Percentiles rank a stretch among this genome's conserved stretches.
Evolutionary conservation across 1,139 yeast species (phyloP).

Genomic region (Saccharomyces hybrid): DNA sequence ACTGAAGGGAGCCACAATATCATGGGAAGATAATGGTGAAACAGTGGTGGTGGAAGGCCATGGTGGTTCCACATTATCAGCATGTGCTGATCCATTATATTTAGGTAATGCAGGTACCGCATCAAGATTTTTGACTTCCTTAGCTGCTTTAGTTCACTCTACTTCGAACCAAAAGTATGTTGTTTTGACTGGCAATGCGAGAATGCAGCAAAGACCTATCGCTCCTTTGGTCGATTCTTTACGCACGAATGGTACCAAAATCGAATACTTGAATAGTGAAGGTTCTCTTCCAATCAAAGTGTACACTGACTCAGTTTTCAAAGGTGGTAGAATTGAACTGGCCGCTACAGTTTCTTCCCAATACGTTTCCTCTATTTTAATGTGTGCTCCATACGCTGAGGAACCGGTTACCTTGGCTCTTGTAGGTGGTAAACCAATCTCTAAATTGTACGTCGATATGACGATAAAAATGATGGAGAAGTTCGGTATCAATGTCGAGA

Average conservation of each 20-base stretch:
- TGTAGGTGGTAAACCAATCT: slow-evolving; percentile 95
- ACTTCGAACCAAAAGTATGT: slow-evolving; percentile 41
- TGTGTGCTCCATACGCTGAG: slow-evolving; percentile 96
- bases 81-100: slow-evolving; percentile 57
- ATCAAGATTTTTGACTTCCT: slow-evolving; percentile 85
- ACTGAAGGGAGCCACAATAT: slow-evolving; percentile 74
- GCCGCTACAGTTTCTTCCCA: slow-evolving; percentile 97
- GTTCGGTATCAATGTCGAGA: slow-evolving; percentile 73
- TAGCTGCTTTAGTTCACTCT: slow-evolving; percentile 69
- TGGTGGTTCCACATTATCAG: slow-evolving; percentile 66
- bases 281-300: slow-evolving; percentile 87
- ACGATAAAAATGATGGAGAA: slow-evolving; percentile 91
- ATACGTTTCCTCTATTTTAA: slow-evolving; percentile 88
- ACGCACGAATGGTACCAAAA: slow-evolving; percentile 65
- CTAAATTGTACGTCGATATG: slow-evolving; percentile 94
- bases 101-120: slow-evolving; percentile 99
- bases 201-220: slow-evolving; percentile 98
- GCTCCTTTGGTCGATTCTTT: slow-evolving; percentile 95
- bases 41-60: slow-evolving; percentile 80
- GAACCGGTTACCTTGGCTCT: slow-evolving; percentile 80
- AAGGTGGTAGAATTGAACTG: slow-evolving; percentile 88
- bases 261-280: slow-evolving; percentile 60
- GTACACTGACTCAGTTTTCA: slow-evolving; percentile 59
- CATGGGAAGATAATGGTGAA: slow-evolving; percentile 80
- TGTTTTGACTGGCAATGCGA: slow-evolving; percentile 81